These are phyloP conservation scores for Albizia julibrissin DNA, from an alignment of 306 rosid genomes.

Conservation along the genomic window DNA sequence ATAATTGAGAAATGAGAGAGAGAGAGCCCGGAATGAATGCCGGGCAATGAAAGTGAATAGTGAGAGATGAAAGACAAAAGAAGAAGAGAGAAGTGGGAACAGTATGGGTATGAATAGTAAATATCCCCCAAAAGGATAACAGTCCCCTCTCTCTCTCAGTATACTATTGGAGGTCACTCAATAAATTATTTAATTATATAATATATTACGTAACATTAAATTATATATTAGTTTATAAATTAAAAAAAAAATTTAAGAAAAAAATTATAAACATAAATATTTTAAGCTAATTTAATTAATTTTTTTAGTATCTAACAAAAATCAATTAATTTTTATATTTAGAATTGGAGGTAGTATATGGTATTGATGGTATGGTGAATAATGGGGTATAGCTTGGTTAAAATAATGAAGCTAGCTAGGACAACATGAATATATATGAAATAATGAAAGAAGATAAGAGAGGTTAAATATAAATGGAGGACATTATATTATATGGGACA, in stretches of 20 bases:
- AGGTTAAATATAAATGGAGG: not conserved
- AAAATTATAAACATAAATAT: too few species aligned
- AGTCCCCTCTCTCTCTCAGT: not conserved
- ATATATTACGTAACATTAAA: too few species aligned
- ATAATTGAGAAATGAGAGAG: not conserved
- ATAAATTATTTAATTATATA: too few species aligned
- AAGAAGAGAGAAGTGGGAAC: not conserved
- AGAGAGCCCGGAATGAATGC: conserved; percentile 63
- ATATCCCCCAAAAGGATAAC: not conserved
- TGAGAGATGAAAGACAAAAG: not conserved
- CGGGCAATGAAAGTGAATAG: conserved; percentile 61
- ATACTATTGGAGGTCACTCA: too few species aligned
- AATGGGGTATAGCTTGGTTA: not conserved
- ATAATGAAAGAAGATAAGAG: too few species aligned
- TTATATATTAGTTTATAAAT: too few species aligned
- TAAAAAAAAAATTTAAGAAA: too few species aligned
- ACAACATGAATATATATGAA: not conserved
- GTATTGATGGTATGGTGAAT: not conserved
- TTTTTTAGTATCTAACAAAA: too few species aligned
- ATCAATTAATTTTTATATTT: too few species aligned
- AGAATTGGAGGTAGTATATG: accelerated
- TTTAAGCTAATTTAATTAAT: too few species aligned
- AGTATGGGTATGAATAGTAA: not conserved
- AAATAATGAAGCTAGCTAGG: not conserved
- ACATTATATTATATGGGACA: not conserved